Evolutionary conservation across 148 eudicot species (phyloP).

Genomic region (Selenicereus undatus): DNA sequence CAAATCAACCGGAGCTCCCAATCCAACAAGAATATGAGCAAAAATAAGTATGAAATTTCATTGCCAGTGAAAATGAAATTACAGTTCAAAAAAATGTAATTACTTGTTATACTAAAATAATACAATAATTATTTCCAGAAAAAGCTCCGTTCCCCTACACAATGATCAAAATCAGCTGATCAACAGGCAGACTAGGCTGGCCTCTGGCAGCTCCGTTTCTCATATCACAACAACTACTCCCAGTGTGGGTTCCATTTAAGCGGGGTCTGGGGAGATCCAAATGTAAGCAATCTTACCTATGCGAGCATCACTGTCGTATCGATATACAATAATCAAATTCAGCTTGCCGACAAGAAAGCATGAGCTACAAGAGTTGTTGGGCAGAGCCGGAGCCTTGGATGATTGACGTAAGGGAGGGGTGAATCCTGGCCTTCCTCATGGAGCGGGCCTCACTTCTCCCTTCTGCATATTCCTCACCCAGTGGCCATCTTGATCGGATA

Average conservation of each 20-base stretch:
- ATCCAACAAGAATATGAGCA: background rate
- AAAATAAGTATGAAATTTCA: background rate
- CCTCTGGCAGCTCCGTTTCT: background rate
- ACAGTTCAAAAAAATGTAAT: background rate
- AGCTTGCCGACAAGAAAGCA: background rate
- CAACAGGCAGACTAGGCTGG: background rate
- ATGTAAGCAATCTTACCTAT: too few species aligned
- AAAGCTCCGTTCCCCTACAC: background rate
- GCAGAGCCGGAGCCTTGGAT: constrained; percentile 66
- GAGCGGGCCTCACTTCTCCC: constrained; percentile 95
- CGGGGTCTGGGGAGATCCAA: too few species aligned
- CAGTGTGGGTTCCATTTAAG: too few species aligned
- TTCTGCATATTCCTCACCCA: constrained; percentile 86
- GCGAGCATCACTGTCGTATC: background rate
- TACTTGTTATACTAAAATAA: background rate
- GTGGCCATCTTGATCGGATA: constrained; percentile 92
- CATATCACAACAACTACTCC: too few species aligned
- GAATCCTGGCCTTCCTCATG: constrained; percentile 66
- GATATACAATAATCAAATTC: too few species aligned
- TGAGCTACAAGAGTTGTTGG: constrained; percentile 25
- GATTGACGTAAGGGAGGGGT: constrained; percentile 87
- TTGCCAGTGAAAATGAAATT: background rate
- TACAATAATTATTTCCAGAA: background rate
- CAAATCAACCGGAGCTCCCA: background rate
- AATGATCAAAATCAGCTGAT: background rate